Conservation (phyloP, 257 asterid genomes). For the Solanum gracilifrons region DNA sequence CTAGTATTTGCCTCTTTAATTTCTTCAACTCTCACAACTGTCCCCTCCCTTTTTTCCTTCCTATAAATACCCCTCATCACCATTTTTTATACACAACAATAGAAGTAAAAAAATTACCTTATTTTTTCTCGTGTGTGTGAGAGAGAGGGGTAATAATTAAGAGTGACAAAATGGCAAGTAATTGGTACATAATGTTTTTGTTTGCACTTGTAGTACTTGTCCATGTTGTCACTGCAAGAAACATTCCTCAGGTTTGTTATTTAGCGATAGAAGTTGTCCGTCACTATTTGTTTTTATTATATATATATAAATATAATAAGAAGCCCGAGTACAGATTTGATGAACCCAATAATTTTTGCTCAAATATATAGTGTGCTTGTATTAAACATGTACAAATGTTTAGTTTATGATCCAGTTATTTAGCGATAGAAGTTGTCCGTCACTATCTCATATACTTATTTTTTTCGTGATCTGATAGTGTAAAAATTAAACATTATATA, state of each 20-base stretch:
- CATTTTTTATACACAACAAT: neutral
- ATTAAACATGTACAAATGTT: too few species aligned
- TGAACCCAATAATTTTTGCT: too few species aligned
- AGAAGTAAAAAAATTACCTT: neutral
- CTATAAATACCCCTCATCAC: constrained; percentile 12
- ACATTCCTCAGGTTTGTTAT: constrained; percentile 13
- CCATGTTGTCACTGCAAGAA: constrained; percentile 41
- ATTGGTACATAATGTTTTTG: constrained; percentile 8
- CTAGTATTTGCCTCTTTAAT: neutral
- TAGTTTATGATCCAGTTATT: too few species aligned
- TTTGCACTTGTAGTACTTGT: constrained; percentile 14
- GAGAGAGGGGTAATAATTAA: neutral
- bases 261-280: neutral
- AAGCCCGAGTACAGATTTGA: accelerated
- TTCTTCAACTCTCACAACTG: constrained; percentile 23
- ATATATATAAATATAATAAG: too few species aligned
- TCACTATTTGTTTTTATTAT: neutral
- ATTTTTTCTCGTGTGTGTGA: neutral
- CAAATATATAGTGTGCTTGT: too few species aligned
- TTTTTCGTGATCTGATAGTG: neutral
- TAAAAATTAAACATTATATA: neutral
- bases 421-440: too few species aligned
- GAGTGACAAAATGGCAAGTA: constrained; percentile 24
- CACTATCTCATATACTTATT: neutral
- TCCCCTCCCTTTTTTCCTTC: constrained; percentile 4